Conservation (phyloP, 2,329 filamentous ascomycete species). For the Salinomyces thailandicus region DNA sequence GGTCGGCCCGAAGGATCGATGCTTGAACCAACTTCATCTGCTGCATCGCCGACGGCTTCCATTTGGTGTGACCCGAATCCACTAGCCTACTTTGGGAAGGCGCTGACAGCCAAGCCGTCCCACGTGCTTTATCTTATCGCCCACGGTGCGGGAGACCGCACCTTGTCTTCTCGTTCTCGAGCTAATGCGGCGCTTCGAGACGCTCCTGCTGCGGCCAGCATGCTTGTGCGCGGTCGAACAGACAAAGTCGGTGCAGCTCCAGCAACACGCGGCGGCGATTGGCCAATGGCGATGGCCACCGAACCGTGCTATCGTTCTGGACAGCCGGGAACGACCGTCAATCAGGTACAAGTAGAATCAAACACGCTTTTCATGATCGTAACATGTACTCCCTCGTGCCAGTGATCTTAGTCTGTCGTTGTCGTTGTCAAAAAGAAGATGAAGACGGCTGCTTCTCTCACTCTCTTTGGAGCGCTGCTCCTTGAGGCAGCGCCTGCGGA, state of each 20-base stretch:
- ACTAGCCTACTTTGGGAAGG: neutral
- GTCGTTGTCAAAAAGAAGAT: conserved; percentile 1
- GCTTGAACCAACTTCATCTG: no score
- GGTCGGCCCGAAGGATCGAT: no score
- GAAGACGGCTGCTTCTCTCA: conserved; percentile 2
- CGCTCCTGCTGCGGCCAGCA: neutral
- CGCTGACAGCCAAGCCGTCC: neutral
- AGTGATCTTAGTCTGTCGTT: neutral
- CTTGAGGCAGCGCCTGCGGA: conserved; percentile 5
- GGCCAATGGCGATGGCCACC: neutral
- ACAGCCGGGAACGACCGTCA: neutral
- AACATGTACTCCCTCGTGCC: neutral
- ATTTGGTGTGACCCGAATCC: no score
- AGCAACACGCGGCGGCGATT: no score
- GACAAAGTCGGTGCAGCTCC: no score
- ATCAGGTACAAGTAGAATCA: neutral
- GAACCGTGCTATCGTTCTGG: neutral
- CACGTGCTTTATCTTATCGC: neutral
- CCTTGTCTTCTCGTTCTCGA: neutral
- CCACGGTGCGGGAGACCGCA: neutral
- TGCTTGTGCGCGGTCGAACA: no score
- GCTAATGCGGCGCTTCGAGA: neutral
- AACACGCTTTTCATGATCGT: neutral
- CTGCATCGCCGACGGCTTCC: no score
- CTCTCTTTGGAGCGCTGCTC: conserved; percentile 4